Evolutionary conservation across 345 rosid genomes (phyloP).

Genomic region (Corchorus capsularis): DNA sequence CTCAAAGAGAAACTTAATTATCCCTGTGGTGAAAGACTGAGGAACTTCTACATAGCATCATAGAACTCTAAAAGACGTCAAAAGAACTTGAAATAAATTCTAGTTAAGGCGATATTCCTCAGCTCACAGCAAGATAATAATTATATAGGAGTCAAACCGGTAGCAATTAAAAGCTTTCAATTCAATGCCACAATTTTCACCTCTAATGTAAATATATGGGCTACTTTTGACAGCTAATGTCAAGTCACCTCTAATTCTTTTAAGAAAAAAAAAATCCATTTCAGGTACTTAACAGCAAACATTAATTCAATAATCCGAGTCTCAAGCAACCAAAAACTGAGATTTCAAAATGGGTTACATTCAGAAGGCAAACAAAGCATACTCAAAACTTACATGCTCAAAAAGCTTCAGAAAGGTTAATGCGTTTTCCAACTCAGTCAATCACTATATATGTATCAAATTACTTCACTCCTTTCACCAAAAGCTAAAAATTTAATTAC

Average conservation of each 20-base stretch:
- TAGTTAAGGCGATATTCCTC: neutral
- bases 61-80: neutral
- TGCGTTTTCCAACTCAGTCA: neutral
- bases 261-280: conserved; percentile 3
- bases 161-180: neutral
- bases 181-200: neutral
- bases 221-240: conserved; percentile 7
- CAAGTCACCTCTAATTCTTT: conserved; percentile 4
- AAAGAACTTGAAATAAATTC: neutral
- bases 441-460: neutral
- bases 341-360: conserved; percentile 4
- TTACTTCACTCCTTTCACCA: conserved; percentile 9
- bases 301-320: neutral
- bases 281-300: neutral
- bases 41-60: neutral
- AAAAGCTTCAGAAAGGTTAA: neutral
- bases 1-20: neutral
- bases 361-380: neutral
- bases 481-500: conserved; percentile 7
- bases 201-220: neutral
- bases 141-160: neutral
- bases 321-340: conserved; percentile 7
- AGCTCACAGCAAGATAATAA: neutral
- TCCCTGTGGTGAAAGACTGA: neutral
- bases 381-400: conserved; percentile 6